A percentile compares a stretch with the other conserved stretches of the same genome.
Conservation (phyloP, 202 grass and related monocot genomes). For the Panicum virgatum region DNA sequence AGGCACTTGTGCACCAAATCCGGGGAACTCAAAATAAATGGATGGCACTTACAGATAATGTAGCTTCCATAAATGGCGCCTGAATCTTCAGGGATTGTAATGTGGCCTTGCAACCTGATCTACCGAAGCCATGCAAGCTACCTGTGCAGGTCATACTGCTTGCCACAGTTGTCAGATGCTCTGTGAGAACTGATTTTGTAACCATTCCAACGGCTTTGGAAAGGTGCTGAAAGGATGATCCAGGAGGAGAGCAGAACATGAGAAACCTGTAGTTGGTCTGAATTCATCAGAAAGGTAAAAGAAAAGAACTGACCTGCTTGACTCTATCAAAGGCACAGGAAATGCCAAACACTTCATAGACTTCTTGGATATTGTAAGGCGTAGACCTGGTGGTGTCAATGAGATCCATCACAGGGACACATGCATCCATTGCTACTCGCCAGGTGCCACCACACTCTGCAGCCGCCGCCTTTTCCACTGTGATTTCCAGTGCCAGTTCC, state of each 20-base stretch:
- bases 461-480: conserved; percentile 47
- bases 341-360: conserved; percentile 64
- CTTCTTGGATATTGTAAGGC: conserved; percentile 68
- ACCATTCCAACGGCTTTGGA: conserved; percentile 63
- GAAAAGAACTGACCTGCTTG: conserved; percentile 53
- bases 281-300: conserved; percentile 32
- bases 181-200: conserved; percentile 69
- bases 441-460: conserved; percentile 53
- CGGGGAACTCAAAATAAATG: conserved; percentile 27
- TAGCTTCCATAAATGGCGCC: conserved; percentile 80
- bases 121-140: conserved; percentile 78
- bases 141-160: conserved; percentile 86
- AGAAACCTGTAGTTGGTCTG: conserved; percentile 16
- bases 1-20: neutral
- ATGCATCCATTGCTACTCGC: conserved; percentile 75
- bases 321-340: conserved; percentile 62
- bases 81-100: conserved; percentile 71
- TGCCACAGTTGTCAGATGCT: conserved; percentile 69
- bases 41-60: conserved; percentile 64
- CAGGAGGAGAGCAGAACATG: conserved; percentile 19
- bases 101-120: conserved; percentile 60
- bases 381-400: conserved; percentile 71
- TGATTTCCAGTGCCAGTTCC: conserved; percentile 64
- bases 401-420: conserved; percentile 80
- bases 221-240: conserved; percentile 59